Evolutionary conservation across 371 early-diverging fungal species (phyloP), one percentile per base, ranked within the genome.

Genomic region (Parasitella parasitica): DNA sequence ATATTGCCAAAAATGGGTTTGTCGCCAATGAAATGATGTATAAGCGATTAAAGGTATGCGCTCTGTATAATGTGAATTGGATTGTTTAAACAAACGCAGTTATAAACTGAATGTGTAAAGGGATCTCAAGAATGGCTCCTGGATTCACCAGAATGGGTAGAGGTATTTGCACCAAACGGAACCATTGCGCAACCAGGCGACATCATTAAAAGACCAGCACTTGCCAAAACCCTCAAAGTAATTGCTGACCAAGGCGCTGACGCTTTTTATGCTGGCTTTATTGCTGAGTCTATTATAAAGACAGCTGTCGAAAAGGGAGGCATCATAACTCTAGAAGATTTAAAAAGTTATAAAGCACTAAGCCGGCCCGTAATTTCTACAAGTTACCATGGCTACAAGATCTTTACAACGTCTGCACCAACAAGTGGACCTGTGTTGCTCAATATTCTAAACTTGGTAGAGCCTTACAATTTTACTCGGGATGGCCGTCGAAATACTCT

Each of bases 211-310:
- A 83, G 98, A 12, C 70, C 80, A 16, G 86, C 78, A 22, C 82
- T 90, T 24, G 97, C 94, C 0, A 63, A 82, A 32, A 97, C 99
- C 1, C 77, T 99, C 36, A 81, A 89, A 64, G 71, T 57, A 3
- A 81, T 99, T 43, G 89, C 94, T 0, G 65, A 75, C 12, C 70
- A 94, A 55, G 99, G 99, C 0, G 75, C 92, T 0, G 72, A 85
- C 56, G 86, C 81, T 7, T 99, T 98, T 73, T 99, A 99, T 71
- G 77, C 80, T 51, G 98, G 97, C 26, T 58, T 64, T 38, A 90
- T 99, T 70, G 95, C 95, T 0, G 75, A 86, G 11, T 59, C 61
- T 32, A 72, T 98, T 22, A 90, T 95, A 6, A 75, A 87, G 20
- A 81, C 86, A 7, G 78, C 89, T 6, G 84, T 75, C 35, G 66